A percentile compares a stretch with the other conserved stretches of the same genome.
phyloP scores from a whole-genome alignment of 306 rosid genomes.

The Castanea crenata region DNA sequence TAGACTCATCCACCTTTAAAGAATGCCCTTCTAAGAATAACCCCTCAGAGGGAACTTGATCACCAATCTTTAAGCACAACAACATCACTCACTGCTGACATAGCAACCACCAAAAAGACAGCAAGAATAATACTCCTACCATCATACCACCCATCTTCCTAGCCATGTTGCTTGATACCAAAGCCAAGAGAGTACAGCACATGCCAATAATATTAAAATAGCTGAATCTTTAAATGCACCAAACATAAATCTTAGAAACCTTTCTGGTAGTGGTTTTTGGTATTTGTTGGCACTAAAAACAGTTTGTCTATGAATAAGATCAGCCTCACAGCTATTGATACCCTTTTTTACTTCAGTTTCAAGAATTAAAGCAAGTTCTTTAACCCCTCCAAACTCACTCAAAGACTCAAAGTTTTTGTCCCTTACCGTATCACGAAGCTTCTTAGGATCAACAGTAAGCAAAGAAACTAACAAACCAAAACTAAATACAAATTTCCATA shows the following conservation, averaged over 20 bases:
- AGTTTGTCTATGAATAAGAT: not conserved
- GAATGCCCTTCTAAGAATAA: no score
- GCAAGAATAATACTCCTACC: constrained; percentile 23
- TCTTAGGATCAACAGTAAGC: constrained; percentile 1
- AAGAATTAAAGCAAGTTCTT: not conserved
- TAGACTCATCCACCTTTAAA: no score
- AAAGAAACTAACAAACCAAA: not conserved
- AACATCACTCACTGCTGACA: no score
- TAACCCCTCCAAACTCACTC: constrained; percentile 16
- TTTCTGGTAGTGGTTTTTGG: not conserved
- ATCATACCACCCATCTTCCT: constrained; percentile 27
- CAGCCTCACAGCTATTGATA: not conserved
- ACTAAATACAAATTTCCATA: no score
- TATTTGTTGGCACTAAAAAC: not conserved
- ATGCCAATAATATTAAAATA: constrained; percentile 14
- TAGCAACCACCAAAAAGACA: no score
- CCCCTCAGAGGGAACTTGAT: no score
- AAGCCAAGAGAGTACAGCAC: constrained; percentile 16
- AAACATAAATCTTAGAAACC: constrained; percentile 9
- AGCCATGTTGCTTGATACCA: constrained; percentile 25
- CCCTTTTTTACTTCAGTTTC: not conserved
- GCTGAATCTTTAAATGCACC: constrained; percentile 18
- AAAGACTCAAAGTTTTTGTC: constrained; percentile 10
- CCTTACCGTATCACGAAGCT: not conserved
- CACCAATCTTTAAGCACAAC: no score